phyloP scores from a whole-genome alignment of 805 yeast species.

The Lipomyces spencermartinsiae region DNA sequence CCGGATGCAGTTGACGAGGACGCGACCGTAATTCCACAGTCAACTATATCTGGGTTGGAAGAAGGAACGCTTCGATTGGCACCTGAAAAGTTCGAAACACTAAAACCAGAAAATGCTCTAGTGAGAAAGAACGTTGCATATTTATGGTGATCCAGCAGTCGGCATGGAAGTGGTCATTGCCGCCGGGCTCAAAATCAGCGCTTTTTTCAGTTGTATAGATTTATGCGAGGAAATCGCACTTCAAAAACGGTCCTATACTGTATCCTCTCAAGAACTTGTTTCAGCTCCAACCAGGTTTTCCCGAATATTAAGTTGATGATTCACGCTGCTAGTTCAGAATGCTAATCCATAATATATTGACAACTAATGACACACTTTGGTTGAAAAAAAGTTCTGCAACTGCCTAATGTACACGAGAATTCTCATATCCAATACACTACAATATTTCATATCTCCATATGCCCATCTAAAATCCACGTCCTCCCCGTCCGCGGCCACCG shows the following conservation, averaged over 20 bases:
- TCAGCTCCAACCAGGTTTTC: background rate
- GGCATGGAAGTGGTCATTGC: background rate
- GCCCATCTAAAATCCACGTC: constrained; percentile 38
- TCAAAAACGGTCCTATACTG: constrained; percentile 8
- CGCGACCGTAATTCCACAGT: constrained; percentile 1
- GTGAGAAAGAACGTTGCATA: background rate
- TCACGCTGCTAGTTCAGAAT: background rate
- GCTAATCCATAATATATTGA: constrained; percentile 13
- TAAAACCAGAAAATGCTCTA: background rate
- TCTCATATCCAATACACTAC: constrained; percentile 3
- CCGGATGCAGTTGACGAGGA: background rate
- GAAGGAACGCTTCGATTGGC: background rate
- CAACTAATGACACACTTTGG: constrained; percentile 1
- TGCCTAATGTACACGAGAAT: background rate
- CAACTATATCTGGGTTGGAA: constrained; percentile 3
- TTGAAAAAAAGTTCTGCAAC: background rate
- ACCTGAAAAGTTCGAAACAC: background rate
- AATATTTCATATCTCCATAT: background rate
- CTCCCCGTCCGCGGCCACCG: constrained; percentile 42
- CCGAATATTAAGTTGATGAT: background rate
- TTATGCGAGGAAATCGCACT: background rate
- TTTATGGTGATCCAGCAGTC: background rate
- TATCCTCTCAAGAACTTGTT: constrained; percentile 3
- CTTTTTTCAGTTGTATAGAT: background rate
- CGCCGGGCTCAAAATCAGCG: background rate